Percentiles rank a stretch among this genome's conserved stretches.
These are phyloP conservation scores for Phialemoniopsis sp. DNA, from an alignment of 2,329 filamentous ascomycete species.

Conservation along the genomic window DNA sequence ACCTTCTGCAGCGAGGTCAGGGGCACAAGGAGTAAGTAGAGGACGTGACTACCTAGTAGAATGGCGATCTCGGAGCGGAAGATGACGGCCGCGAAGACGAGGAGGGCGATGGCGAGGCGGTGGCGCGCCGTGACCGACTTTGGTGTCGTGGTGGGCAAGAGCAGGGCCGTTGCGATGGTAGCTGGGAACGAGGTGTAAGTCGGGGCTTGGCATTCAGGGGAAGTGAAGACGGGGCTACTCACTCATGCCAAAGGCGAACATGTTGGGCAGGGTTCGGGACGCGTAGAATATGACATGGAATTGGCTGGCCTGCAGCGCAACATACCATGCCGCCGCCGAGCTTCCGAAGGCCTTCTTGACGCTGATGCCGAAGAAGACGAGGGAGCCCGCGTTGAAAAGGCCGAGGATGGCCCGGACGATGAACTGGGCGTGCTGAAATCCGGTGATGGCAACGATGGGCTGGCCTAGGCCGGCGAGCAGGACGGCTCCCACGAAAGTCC, in stretches of 20 bases:
- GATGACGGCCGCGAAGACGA: constrained; percentile 76
- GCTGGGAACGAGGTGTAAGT: constrained; percentile 35
- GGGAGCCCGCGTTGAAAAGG: constrained; percentile 64
- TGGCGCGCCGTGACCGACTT: constrained; percentile 37
- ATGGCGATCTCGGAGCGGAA: constrained; percentile 90
- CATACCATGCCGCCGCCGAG: constrained; percentile 72
- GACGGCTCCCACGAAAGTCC: constrained; percentile 82
- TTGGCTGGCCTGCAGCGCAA: constrained; percentile 72
- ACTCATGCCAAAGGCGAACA: constrained; percentile 90
- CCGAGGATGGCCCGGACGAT: constrained; percentile 75
- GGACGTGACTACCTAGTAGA: constrained; percentile 64
- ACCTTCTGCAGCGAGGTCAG: constrained; percentile 53
- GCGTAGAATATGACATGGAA: constrained; percentile 95
- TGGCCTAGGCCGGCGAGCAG: constrained; percentile 69
- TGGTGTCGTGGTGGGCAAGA: constrained; percentile 30
- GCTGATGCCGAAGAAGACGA: constrained; percentile 62
- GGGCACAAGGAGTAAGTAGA: constrained; percentile 56
- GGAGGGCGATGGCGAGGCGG: constrained; percentile 64
- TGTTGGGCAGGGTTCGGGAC: constrained; percentile 87
- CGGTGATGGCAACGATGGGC: constrained; percentile 56
- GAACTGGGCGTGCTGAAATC: constrained; percentile 52
- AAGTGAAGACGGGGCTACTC: constrained; percentile 29
- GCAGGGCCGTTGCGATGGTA: constrained; percentile 56
- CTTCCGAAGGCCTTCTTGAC: constrained; percentile 66
- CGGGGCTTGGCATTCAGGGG: neutral